Base-by-base conservation (phyloP, 768 basidiomycete genomes). In the Scleroderma citrinum region DNA sequence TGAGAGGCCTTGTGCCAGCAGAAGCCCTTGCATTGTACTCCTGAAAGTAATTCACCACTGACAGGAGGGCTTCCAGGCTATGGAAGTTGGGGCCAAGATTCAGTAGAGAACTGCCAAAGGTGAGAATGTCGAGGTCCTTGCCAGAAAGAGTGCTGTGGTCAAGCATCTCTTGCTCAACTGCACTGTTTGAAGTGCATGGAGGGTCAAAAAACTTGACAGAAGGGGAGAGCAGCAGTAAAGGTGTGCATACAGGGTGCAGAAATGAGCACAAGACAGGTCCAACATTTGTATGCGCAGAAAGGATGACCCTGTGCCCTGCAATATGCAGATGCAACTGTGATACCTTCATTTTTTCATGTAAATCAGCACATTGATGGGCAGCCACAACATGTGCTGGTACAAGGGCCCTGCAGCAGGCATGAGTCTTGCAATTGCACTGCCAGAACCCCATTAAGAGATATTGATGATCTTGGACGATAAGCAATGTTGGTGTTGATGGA, bases 71-170 rank as follows among this genome's bases (percentile, higher is more conserved):
- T 20, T 51, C 39, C 5, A 46, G 50, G 5, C 38, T 34, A 16
- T 51, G 50, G 10, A 51, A 51, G 29, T 51, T 46, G 3, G 50
- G 46, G 16, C 46, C 39, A 3, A 51, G 31, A 20, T 51, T 47
- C n/a, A 46, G 50, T 34, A 47, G 30, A 13, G 34, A 31, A 21
- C 46, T 31, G 36, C 19, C 26, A 29, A 29, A 29, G 26, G 26
- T 29, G 5, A 29, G 26, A 29, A 51, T 37, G 23, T 51, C 41
- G 19, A 51, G 17, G 17, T 51, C 50, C 32, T 51, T 44, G 3
- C 19, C 26, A 5, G 44, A 38, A 1, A 46, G 19, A 2, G 37
- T 17, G 14, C 50, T 13, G 4, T 51, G 26, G 23, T 51, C 50
- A 31, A 51, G 34, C 50, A 51, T 51, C 17, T 51, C 44, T 37